Evolutionary conservation across 805 yeast species (phyloP).

Genomic region (Metschnikowia gruessii): DNA sequence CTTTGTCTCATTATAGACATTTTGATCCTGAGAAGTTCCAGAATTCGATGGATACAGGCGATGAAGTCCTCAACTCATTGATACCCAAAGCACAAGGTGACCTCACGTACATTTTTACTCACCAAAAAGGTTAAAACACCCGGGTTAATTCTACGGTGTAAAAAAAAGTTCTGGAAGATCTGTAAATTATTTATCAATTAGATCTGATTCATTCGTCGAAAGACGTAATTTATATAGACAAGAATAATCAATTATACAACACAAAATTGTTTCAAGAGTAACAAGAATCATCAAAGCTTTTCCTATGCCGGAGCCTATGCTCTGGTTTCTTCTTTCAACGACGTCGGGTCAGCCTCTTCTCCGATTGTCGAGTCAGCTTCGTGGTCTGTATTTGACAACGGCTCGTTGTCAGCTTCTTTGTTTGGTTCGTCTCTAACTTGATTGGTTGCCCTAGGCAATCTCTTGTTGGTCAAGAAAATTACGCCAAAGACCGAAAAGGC

Average conservation of each 20-base stretch:
- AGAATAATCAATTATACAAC: neutral
- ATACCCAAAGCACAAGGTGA: slow-evolving; percentile 11
- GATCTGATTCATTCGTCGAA: no score
- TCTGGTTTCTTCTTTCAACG: neutral
- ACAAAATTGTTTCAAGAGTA: neutral
- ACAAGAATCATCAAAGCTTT: neutral
- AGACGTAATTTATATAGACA: neutral
- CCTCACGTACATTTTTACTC: slow-evolving; percentile 17
- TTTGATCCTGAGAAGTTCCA: slow-evolving; percentile 43
- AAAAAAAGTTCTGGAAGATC: no score
- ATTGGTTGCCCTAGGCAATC: slow-evolving; percentile 31
- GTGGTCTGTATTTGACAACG: neutral
- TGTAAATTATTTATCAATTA: neutral
- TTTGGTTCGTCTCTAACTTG: slow-evolving; percentile 16
- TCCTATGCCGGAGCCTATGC: neutral
- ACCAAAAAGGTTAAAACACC: neutral
- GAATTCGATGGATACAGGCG: slow-evolving; percentile 14
- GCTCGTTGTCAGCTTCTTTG: slow-evolving; percentile 1
- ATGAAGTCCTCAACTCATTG: slow-evolving; percentile 12
- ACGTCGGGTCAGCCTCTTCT: neutral
- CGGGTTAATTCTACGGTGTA: neutral
- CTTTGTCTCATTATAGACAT: slow-evolving; percentile 63
- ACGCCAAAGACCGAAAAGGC: slow-evolving; percentile 29
- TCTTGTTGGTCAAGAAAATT: slow-evolving; percentile 40
- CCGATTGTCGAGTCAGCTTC: slow-evolving; percentile 3